Conservation (phyloP, 2,329 filamentous ascomycete genomes). For the Davidsoniella virescens region DNA sequence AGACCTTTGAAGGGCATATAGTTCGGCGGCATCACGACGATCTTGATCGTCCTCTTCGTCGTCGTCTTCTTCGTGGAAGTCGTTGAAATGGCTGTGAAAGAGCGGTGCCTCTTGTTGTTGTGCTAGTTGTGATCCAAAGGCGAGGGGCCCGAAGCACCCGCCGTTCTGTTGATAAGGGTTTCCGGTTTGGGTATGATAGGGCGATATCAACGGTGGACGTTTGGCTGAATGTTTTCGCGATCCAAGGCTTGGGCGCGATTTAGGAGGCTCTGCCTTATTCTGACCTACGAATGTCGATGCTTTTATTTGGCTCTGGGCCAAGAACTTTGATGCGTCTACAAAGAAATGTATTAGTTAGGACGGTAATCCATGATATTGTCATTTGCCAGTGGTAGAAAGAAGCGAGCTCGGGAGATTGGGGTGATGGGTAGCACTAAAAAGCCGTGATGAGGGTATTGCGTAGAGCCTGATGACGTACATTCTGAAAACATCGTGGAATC, state of each 20-base stretch:
- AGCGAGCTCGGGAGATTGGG: not conserved
- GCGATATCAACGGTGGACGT: conserved; percentile 29
- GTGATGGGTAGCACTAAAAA: not conserved
- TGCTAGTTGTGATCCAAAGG: conserved; percentile 62
- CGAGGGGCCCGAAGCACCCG: conserved; percentile 55
- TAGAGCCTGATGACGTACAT: conserved; percentile 43
- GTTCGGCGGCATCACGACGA: conserved; percentile 81
- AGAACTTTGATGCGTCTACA: conserved; percentile 85
- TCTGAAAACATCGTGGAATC: conserved; percentile 43
- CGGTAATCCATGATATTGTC: not conserved
- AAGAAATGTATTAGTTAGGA: conserved; percentile 2
- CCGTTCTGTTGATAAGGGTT: conserved; percentile 67
- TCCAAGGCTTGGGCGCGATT: conserved; percentile 18
- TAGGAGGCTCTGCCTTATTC: conserved; percentile 25
- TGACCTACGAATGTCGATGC: conserved; percentile 53
- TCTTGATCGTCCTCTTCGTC: conserved; percentile 83
- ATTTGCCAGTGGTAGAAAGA: no score
- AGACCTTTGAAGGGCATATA: conserved; percentile 80
- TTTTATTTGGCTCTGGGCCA: conserved; percentile 89
- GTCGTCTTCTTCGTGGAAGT: conserved; percentile 85
- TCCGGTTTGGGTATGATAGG: conserved; percentile 27
- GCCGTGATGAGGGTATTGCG: not conserved
- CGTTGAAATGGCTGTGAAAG: conserved; percentile 84
- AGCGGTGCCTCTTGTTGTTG: conserved; percentile 66
- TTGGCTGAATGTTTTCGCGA: conserved; percentile 16